Evolutionary conservation across 805 yeast species (phyloP), one percentile per base, ranked within the genome.

Genomic region (Dipodascus albidus): DNA sequence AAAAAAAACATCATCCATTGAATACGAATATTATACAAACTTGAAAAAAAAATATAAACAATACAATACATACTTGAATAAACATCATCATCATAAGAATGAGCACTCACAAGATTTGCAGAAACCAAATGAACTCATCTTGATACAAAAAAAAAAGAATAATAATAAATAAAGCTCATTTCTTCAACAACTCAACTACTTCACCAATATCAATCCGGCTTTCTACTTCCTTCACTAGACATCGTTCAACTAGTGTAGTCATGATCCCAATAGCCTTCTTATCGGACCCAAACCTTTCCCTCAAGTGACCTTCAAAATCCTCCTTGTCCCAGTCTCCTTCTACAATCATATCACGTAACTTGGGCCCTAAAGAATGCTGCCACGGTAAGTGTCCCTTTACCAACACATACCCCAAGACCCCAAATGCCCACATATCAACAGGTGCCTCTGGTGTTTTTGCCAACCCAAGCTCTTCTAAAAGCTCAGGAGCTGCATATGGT

Each of bases 401-500:
- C 79, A 88, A 77, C 1, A 95, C 81, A 66, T 79, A 89, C 2
- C 84, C 60, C 57, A 85, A 69, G 0, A 89, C 86, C 2, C 97
- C 98, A 48, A 86, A 74, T 0, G 96, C 95, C 97, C 97, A 90
- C 3, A 87, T 76, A 68, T 90, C 98, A 61, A 67, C 53, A 55
- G 82, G 71, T 62, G 81, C 71, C 2, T 52, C 52, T 3, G 88
- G 86, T 48, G 74, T 73, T 1, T 85, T 83, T 4, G 44, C n/a
- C 20, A 14, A 17, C 44, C 20, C 20, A 14, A 11, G 14, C 20
- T 38, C 44, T 44, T 72, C 70, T 44, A 89, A 69, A 17, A 88
- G 72, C 64, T 90, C 96, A 0, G 98, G 98, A 0, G 96, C 79
- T 0, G 96, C 95, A 65, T 88, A 90, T 0, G 97, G 96, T 31